A percentile compares a stretch with the other conserved stretches of the same genome.
These are phyloP conservation scores for Aspergillus novofumigatus DNA, from an alignment of 2,329 filamentous ascomycete species.

Conservation along the genomic window DNA sequence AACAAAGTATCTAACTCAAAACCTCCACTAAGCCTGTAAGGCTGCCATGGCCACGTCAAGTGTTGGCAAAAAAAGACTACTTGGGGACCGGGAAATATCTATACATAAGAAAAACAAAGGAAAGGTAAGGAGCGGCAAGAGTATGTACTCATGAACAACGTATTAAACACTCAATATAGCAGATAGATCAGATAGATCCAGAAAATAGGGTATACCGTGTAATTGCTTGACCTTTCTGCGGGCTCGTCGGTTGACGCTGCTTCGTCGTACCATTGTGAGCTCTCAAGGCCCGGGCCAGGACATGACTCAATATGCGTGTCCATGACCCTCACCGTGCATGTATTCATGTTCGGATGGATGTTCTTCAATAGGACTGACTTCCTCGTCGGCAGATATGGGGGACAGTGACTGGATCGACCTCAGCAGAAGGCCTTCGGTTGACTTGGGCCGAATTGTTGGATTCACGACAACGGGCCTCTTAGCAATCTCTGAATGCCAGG, in stretches of 20 bases:
- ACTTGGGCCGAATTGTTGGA: constrained; percentile 54
- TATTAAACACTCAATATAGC: constrained; percentile 6
- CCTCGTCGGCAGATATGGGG: constrained; percentile 30
- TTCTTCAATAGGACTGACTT: constrained; percentile 31
- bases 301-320: constrained; percentile 9
- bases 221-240: background rate
- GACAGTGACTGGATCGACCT: constrained; percentile 45
- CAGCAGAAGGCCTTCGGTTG: constrained; percentile 54
- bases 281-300: background rate
- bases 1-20: constrained; percentile 16
- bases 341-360: constrained; percentile 49
- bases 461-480: constrained; percentile 64
- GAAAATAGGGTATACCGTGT: background rate
- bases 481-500: constrained; percentile 50
- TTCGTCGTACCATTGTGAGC: background rate
- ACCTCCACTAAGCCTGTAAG: background rate
- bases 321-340: constrained; percentile 42
- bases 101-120: constrained; percentile 1
- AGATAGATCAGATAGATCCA: constrained; percentile 1
- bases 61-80: background rate
- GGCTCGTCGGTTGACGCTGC: background rate
- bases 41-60: constrained; percentile 5
- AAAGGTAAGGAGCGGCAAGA: constrained; percentile 12
- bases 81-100: background rate
- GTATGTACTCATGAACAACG: constrained; percentile 7